Conservation (phyloP, 1,284 basidiomycete species). For the Moesziomyces sp. region DNA sequence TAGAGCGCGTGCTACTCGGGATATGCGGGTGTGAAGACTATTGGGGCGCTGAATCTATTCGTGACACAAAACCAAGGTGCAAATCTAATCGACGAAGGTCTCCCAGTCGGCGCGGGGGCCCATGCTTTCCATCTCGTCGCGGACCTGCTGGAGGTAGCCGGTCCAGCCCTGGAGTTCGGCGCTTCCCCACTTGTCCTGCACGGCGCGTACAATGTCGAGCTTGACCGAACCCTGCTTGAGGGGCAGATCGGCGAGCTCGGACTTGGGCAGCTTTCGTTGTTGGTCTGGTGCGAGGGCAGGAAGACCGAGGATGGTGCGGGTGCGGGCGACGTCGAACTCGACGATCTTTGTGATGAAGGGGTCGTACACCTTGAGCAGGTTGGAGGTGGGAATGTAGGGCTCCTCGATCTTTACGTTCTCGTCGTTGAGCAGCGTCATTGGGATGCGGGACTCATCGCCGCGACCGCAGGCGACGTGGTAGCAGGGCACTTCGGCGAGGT, state of each 20-base stretch:
- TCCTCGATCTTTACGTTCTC: constrained; percentile 27
- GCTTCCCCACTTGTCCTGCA: constrained; percentile 24
- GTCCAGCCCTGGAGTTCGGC: constrained; percentile 27
- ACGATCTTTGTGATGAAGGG: constrained; percentile 41
- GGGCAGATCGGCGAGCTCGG: constrained; percentile 22
- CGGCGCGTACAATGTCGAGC: constrained; percentile 33
- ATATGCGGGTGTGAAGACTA: background rate
- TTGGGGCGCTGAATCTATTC: no score
- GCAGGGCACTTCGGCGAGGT: constrained; percentile 42
- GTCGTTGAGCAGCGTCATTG: constrained; percentile 41
- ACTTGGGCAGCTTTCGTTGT: constrained; percentile 9
- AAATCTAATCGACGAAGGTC: constrained; percentile 32
- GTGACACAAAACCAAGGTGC: no score
- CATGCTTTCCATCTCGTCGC: constrained; percentile 42
- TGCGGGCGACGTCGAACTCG: constrained; percentile 38
- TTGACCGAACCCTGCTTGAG: constrained; percentile 26
- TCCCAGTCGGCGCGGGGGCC: constrained; percentile 41
- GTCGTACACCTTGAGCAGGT: constrained; percentile 47
- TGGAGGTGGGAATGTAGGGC: constrained; percentile 39
- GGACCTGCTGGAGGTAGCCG: constrained; percentile 31
- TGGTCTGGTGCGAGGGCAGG: constrained; percentile 22
- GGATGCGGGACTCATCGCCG: constrained; percentile 27
- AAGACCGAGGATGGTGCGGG: constrained; percentile 31
- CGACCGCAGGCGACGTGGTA: constrained; percentile 49
- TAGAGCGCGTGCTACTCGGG: no score